A percentile compares a stretch with the other conserved stretches of the same genome.
phyloP scores from a whole-genome alignment of 2,329 filamentous ascomycete species.

The Sarocladiaceae sp. region DNA sequence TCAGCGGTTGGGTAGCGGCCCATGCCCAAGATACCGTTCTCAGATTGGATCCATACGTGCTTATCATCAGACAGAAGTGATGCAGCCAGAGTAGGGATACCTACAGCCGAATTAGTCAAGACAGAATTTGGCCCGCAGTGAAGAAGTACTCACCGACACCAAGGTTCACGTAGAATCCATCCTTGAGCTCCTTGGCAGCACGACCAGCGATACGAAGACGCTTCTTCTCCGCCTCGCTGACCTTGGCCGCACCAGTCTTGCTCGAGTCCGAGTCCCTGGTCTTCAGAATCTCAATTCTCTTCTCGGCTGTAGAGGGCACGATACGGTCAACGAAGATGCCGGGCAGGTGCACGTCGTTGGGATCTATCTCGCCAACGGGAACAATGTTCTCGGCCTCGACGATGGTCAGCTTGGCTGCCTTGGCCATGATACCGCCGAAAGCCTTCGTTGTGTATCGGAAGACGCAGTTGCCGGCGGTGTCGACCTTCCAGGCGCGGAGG shows the following conservation, averaged over 20 bases:
- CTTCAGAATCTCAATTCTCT: constrained; percentile 69
- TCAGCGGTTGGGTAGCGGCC: constrained; percentile 72
- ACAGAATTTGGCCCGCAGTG: not conserved
- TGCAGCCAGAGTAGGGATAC: constrained; percentile 81
- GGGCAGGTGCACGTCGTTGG: constrained; percentile 72
- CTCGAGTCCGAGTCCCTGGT: constrained; percentile 40
- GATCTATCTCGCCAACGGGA: constrained; percentile 65
- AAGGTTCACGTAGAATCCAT: constrained; percentile 76
- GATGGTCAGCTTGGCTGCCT: constrained; percentile 72
- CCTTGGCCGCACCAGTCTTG: constrained; percentile 30
- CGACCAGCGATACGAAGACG: constrained; percentile 71
- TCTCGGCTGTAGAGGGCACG: constrained; percentile 66
- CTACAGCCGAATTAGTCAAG: constrained; percentile 17
- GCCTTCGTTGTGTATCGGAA: constrained; percentile 77
- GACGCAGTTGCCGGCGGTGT: constrained; percentile 73
- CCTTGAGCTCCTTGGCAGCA: constrained; percentile 75
- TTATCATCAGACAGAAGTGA: constrained; percentile 65
- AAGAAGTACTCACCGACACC: constrained; percentile 48
- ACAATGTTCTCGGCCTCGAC: constrained; percentile 86
- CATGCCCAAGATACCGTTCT: constrained; percentile 83
- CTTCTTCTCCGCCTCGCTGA: constrained; percentile 42
- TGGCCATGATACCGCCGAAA: constrained; percentile 74
- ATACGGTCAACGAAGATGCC: constrained; percentile 82
- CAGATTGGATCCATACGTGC: constrained; percentile 79
- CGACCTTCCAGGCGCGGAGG: constrained; percentile 70